Conservation (phyloP, 495 filamentous ascomycete genomes). For the Penicillium psychrofluorescens region DNA sequence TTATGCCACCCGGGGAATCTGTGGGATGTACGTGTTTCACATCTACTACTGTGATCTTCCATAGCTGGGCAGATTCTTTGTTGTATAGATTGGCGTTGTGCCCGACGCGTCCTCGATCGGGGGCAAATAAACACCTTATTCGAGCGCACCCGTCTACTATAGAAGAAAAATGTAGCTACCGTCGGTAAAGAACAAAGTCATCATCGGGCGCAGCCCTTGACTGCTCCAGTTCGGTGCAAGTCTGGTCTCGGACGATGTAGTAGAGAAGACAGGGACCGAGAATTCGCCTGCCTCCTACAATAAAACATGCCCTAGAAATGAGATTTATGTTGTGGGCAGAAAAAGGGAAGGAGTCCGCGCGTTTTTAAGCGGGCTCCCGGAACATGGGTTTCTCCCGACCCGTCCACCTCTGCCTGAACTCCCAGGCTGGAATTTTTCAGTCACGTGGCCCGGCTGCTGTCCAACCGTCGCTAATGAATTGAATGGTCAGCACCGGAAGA, state of each 20-base stretch:
- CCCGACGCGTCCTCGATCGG: no score
- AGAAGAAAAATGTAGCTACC: slow-evolving; percentile 43
- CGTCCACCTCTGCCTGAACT: no score
- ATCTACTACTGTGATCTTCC: slow-evolving; percentile 4
- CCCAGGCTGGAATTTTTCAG: no score
- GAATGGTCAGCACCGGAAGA: slow-evolving; percentile 27
- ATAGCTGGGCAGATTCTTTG: not conserved
- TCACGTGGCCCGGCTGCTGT: no score
- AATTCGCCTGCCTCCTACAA: slow-evolving; percentile 67
- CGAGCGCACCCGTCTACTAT: not conserved
- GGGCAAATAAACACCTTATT: not conserved
- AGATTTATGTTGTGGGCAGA: slow-evolving; percentile 44
- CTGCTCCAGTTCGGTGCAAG: slow-evolving; percentile 61
- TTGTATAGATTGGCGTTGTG: no score
- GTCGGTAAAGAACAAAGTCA: slow-evolving; percentile 56
- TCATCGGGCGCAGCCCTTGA: slow-evolving; percentile 46
- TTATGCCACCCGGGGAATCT: not conserved
- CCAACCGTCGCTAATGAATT: slow-evolving; percentile 11
- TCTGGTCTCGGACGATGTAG: slow-evolving; percentile 54
- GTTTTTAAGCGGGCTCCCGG: slow-evolving; percentile 8
- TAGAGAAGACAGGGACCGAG: slow-evolving; percentile 50
- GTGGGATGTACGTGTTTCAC: slow-evolving; percentile 9
- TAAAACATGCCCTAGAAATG: slow-evolving; percentile 68
- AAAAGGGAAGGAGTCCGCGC: slow-evolving; percentile 11
- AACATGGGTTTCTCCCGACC: slow-evolving; percentile 16